phyloP scores from a whole-genome alignment of 192 early-diverging fungal species.

The Entomortierella parvispora region DNA sequence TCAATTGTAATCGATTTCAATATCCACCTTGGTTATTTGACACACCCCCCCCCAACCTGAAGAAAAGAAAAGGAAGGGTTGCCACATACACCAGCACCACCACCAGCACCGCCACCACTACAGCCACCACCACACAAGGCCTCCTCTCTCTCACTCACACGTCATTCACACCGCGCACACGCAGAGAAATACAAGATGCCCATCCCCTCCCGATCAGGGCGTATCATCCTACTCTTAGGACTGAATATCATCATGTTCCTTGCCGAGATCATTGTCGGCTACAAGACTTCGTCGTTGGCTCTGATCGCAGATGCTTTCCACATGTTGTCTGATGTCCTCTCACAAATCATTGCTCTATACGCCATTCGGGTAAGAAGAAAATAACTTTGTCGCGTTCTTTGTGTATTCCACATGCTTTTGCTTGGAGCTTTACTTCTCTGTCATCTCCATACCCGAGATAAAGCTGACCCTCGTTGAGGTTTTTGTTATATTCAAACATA shows the following conservation, averaged over 20 bases:
- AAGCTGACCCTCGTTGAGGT: neutral
- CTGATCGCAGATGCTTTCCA: slow-evolving; percentile 94
- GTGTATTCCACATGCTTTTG: neutral
- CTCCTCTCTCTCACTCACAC: too few relatives aligned
- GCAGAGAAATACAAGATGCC: slow-evolving; percentile 4
- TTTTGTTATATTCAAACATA: neutral
- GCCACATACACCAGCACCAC: too few relatives aligned
- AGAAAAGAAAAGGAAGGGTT: too few relatives aligned
- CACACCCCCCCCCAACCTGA: too few relatives aligned
- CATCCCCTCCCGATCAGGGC: slow-evolving; percentile 44
- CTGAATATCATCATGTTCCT: slow-evolving; percentile 80
- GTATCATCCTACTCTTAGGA: slow-evolving; percentile 67
- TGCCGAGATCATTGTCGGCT: slow-evolving; percentile 83
- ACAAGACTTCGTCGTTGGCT: slow-evolving; percentile 78
- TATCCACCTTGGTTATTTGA: too few relatives aligned
- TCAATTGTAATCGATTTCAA: too few relatives aligned
- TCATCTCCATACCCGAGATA: neutral
- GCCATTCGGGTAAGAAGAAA: slow-evolving; percentile 70
- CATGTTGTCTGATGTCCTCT: slow-evolving; percentile 87
- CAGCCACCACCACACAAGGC: too few relatives aligned
- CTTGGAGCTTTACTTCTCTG: neutral
- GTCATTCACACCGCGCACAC: too few relatives aligned
- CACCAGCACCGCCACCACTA: too few relatives aligned
- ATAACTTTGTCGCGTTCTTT: slow-evolving; percentile 12
- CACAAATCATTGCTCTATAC: slow-evolving; percentile 82